Base-by-base conservation (phyloP, 2,329 filamentous ascomycete genomes). In the Aotearoamyces nothofagi region DNA sequence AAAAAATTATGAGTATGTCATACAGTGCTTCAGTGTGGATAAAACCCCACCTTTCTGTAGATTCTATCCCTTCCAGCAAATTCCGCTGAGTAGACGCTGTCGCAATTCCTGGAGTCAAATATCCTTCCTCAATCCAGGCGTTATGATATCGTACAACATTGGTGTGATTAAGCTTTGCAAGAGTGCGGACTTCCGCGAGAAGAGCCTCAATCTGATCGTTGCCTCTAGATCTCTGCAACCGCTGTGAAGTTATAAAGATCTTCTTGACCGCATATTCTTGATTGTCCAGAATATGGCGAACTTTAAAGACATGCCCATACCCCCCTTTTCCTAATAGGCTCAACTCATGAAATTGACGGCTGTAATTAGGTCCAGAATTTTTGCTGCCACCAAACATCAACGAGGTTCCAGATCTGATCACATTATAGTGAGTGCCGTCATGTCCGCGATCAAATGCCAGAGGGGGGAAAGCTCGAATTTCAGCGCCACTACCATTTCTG, bases 111-210 rank as follows among this genome's bases (percentile, higher is more conserved):
- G n/a, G n/a, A n/a, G n/a, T n/a, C n/a, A n/a, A n/a, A n/a, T n/a
- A n/a, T n/a, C n/a, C n/a, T n/a, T n/a, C n/a, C 49, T 78, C 74
- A 9, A 76, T 56, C 74, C 74, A 79, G 9, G 66, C 66, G 29
- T 63, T 61, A 42, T 69, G 69, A 40, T 79, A 79, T 14, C 72
- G 60, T 19, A 78, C 73, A 31, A 79, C 64, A 42, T 78, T 76
- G 4, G 58, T 59, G 46, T 79, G 73, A 25, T 77, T 66, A 10
- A 78, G 53, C 15, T 58, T 56, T 26, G 73, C 72, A 24, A 78
- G 53, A 1, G 69, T 70, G 26, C 69, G 58, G 6, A 77, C 62
- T 47, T 78, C 72, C 32, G 61, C 60, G 30, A 76, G 54, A 17
- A 75, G 57, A 27, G 51, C 56, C 39, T 71, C 66, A 23, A 74